Percentiles rank a stretch among this genome's conserved stretches.
Evolutionary conservation across 2,329 filamentous ascomycete genomes (phyloP).

Genomic region (Blastomyces silverae): DNA sequence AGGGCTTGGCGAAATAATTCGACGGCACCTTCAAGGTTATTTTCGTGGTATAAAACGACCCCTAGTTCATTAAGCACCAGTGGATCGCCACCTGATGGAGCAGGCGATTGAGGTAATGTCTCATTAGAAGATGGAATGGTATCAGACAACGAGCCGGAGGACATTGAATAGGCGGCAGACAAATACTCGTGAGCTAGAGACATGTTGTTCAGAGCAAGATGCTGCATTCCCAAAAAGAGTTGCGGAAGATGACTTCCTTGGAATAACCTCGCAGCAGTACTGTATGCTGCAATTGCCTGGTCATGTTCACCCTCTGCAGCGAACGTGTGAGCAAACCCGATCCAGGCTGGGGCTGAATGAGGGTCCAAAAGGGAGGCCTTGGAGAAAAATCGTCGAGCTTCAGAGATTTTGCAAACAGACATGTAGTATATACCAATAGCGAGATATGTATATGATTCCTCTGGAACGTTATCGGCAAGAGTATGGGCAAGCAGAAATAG

Average conservation of each 20-base stretch:
- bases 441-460: conserved; percentile 86
- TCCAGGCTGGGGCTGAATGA: conserved; percentile 96
- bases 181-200: conserved; percentile 89
- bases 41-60: conserved; percentile 90
- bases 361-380: conserved; percentile 97
- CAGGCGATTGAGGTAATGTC: conserved; percentile 49
- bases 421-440: conserved; percentile 96
- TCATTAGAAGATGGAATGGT: conserved; percentile 26
- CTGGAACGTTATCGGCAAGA: conserved; percentile 81
- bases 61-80: conserved; percentile 92
- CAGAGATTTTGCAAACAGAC: conserved; percentile 77
- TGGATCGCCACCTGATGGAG: conserved; percentile 55
- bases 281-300: conserved; percentile 96
- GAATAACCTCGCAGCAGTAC: conserved; percentile 86
- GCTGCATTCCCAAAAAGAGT: conserved; percentile 96
- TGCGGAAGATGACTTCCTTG: conserved; percentile 95
- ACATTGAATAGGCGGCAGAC: conserved; percentile 69
- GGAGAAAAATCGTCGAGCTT: conserved; percentile 91
- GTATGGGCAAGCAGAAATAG: conserved; percentile 91
- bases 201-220: conserved; percentile 93
- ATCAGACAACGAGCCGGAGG: conserved; percentile 36
- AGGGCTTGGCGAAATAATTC: conserved; percentile 73
- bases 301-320: conserved; percentile 96
- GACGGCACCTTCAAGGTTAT: conserved; percentile 66
- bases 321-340: conserved; percentile 97